phyloP scores from a whole-genome alignment of 495 filamentous ascomycete genomes.

The Xylaria telfairii region DNA sequence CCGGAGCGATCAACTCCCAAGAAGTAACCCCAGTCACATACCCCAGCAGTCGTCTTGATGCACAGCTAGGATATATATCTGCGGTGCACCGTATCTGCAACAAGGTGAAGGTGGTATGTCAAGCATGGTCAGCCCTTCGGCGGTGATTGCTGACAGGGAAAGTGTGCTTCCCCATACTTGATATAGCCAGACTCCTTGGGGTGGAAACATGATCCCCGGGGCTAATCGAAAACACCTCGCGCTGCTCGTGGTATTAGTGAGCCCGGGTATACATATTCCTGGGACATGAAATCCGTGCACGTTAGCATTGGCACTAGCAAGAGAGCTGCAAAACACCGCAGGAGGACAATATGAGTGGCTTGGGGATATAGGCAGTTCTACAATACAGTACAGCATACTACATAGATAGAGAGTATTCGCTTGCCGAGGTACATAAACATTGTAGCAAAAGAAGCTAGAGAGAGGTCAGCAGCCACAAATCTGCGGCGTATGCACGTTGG shows the following conservation, averaged over 20 bases:
- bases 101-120: slow-evolving; percentile 22
- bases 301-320: not conserved
- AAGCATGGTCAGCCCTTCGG: slow-evolving; percentile 23
- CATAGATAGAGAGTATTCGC: not conserved
- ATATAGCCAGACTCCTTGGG: slow-evolving; percentile 15
- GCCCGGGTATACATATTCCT: not conserved
- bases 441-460: not conserved
- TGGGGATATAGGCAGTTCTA: not conserved
- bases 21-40: slow-evolving; percentile 14
- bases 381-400: no score
- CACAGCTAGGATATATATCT: slow-evolving; percentile 15
- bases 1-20: slow-evolving; percentile 16
- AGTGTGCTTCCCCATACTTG: slow-evolving; percentile 12
- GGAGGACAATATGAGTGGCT: not conserved
- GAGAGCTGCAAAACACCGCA: not conserved
- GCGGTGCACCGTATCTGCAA: slow-evolving; percentile 2
- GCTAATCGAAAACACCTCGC: not conserved
- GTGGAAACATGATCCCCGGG: not conserved
- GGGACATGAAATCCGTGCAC: not conserved
- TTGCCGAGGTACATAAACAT: not conserved
- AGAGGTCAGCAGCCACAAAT: slow-evolving; percentile 13
- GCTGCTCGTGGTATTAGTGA: slow-evolving; percentile 15
- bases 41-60: slow-evolving; percentile 15
- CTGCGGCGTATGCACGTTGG: slow-evolving; percentile 11
- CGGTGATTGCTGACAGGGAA: slow-evolving; percentile 21